These are phyloP conservation scores for Limonium bicolor DNA, from an alignment of 148 eudicot species.

Conservation along the genomic window DNA sequence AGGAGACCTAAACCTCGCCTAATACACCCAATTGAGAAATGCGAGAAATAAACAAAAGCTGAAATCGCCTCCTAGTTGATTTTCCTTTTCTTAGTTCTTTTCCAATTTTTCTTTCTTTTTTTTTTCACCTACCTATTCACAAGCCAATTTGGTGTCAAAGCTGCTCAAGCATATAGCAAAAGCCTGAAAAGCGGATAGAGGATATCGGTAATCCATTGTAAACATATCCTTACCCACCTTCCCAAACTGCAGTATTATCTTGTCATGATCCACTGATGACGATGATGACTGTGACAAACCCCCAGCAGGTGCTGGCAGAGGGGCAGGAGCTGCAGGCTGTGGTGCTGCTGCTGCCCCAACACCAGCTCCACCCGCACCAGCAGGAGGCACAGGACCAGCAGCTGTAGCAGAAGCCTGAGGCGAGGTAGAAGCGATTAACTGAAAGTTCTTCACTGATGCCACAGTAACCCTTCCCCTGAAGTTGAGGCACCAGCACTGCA, in stretches of 20 bases:
- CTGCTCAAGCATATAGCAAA: constrained; percentile 37
- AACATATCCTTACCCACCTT: constrained; percentile 39
- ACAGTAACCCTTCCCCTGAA: constrained; percentile 34
- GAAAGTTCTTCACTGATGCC: constrained; percentile 36
- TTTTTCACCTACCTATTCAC: constrained; percentile 22
- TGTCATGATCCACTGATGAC: constrained; percentile 28
- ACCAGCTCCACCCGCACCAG: background rate
- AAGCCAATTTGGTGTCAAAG: constrained; percentile 36
- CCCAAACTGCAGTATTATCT: constrained; percentile 33
- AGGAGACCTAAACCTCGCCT: too few relatives aligned
- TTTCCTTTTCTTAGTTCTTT: too few relatives aligned
- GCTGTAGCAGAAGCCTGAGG: constrained; percentile 1
- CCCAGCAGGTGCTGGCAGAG: background rate
- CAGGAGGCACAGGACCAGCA: background rate
- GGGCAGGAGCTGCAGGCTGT: constrained; percentile 1
- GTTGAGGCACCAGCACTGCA: constrained; percentile 40
- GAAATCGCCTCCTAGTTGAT: too few relatives aligned
- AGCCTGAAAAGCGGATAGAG: constrained; percentile 38
- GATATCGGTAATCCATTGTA: constrained; percentile 41
- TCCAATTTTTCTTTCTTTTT: background rate
- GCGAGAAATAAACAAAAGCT: too few relatives aligned
- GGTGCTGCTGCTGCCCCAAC: background rate
- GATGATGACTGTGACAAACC: background rate
- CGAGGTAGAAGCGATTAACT: constrained; percentile 23
- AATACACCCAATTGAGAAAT: too few relatives aligned